Evolutionary conservation across 2,329 filamentous ascomycete species (phyloP).

Genomic region (Colletotrichum abscissum): DNA sequence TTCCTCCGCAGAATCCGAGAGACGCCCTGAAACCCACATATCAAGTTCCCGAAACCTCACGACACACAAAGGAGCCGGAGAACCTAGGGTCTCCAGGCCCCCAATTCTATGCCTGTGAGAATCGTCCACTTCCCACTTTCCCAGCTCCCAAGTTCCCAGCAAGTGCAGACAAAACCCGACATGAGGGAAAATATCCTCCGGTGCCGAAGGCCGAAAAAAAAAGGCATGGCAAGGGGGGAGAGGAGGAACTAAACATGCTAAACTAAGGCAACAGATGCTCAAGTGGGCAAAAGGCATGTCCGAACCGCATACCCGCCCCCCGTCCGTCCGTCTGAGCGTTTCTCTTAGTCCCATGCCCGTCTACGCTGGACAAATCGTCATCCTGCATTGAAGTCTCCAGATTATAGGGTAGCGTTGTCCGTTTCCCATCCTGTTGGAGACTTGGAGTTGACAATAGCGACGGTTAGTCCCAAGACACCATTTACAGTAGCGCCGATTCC

Average conservation of each 20-base stretch:
- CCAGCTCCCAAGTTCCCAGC: neutral
- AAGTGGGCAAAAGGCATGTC: neutral
- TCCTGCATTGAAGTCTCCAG: neutral
- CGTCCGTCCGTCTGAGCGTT: neutral
- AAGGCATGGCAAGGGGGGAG: neutral
- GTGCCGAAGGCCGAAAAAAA: neutral
- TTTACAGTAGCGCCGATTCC: neutral
- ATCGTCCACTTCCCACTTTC: neutral
- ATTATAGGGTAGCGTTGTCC: neutral
- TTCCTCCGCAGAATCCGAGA: neutral
- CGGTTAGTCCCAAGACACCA: neutral
- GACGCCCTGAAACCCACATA: neutral
- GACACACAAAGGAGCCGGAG: neutral
- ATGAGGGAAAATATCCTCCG: neutral
- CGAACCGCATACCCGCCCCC: constrained; percentile 6
- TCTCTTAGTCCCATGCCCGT: neutral
- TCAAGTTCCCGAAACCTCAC: neutral
- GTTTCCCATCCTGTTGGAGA: neutral
- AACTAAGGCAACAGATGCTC: neutral
- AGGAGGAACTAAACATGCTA: neutral
- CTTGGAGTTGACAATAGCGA: neutral
- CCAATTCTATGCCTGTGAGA: neutral
- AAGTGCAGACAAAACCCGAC: neutral
- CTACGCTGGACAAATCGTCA: neutral
- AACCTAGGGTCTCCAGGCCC: neutral